phyloP scores from a whole-genome alignment of 2,329 filamentous ascomycete genomes.

The Penicillium sp. region DNA sequence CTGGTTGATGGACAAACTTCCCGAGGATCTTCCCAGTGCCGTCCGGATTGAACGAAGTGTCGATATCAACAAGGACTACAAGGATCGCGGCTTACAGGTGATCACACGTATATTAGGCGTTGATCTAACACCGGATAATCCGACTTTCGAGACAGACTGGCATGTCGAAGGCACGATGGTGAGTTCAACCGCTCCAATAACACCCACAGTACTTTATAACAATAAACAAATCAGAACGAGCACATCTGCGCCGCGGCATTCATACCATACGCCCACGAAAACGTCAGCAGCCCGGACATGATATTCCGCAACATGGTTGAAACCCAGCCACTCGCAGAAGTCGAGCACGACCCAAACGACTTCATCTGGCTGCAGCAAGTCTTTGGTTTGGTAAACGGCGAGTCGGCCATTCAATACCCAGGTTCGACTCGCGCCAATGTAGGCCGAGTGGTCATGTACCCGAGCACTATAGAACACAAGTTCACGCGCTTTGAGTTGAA shows the following conservation, averaged over 20 bases:
- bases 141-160: slow-evolving; percentile 48
- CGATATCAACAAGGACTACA: slow-evolving; percentile 36
- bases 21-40: slow-evolving; percentile 21
- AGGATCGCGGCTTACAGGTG: slow-evolving; percentile 53
- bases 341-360: slow-evolving; percentile 29
- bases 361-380: slow-evolving; percentile 30
- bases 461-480: slow-evolving; percentile 49
- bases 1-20: slow-evolving; percentile 26
- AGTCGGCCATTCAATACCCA: slow-evolving; percentile 22
- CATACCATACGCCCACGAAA: slow-evolving; percentile 60
- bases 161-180: slow-evolving; percentile 50
- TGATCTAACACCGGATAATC: slow-evolving; percentile 57
- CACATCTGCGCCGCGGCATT: slow-evolving; percentile 62
- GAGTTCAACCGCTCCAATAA: slow-evolving; percentile 1
- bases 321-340: slow-evolving; percentile 26
- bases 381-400: slow-evolving; percentile 26
- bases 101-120: slow-evolving; percentile 63
- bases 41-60: slow-evolving; percentile 28
- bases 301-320: slow-evolving; percentile 48
- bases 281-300: slow-evolving; percentile 54
- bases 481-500: slow-evolving; percentile 49
- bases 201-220: no score
- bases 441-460: slow-evolving; percentile 26
- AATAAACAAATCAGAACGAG: slow-evolving; percentile 50
- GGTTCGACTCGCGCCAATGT: slow-evolving; percentile 17